phyloP scores from a whole-genome alignment of 148 eudicot genomes.

The Chenopodium album region DNA sequence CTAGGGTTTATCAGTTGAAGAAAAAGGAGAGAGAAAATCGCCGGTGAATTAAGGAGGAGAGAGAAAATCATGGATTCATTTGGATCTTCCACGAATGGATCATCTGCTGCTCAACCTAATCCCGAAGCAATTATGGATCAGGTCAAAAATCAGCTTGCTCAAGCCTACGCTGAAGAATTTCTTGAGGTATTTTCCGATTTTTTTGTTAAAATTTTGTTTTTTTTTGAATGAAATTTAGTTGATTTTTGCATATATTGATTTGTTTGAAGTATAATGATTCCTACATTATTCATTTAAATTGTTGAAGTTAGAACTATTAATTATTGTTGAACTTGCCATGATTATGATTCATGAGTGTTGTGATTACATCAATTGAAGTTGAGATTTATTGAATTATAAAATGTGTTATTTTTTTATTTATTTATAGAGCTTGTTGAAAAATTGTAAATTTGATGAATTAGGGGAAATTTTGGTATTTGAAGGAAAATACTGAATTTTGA shows the following conservation, averaged over 20 bases:
- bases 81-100: constrained; percentile 38
- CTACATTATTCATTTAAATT: background rate
- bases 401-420: background rate
- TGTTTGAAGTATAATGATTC: background rate
- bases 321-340: background rate
- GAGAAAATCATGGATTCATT: constrained; percentile 20
- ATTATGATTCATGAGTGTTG: background rate
- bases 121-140: constrained; percentile 54
- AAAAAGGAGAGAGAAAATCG: background rate
- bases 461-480: background rate
- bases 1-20: constrained; percentile 23
- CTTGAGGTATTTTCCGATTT: constrained; percentile 47
- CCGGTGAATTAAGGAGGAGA: background rate
- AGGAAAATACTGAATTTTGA: background rate
- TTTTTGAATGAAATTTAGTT: background rate
- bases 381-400: too few relatives aligned
- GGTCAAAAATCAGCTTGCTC: constrained; percentile 67
- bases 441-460: background rate
- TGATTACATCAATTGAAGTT: background rate
- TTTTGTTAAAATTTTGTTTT: background rate
- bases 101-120: constrained; percentile 35
- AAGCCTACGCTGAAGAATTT: constrained; percentile 75
- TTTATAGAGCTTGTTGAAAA: background rate
- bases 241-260: background rate
- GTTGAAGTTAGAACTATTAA: background rate